These are phyloP conservation scores for Barnettozyma populi DNA, from an alignment of 805 yeast genomes.

Conservation along the genomic window DNA sequence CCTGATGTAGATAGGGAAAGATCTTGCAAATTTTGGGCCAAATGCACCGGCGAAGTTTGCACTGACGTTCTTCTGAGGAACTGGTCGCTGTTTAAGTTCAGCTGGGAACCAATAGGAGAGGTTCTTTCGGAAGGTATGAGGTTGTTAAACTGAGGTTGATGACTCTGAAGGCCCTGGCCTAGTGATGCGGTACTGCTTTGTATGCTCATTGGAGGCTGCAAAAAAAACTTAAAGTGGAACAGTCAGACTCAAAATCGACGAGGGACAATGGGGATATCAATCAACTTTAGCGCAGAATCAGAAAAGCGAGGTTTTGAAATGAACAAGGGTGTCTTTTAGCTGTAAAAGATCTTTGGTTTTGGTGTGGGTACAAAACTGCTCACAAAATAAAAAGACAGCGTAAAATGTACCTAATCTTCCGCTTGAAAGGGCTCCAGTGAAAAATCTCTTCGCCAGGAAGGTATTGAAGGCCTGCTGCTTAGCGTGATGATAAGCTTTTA, in stretches of 20 bases:
- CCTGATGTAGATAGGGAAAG: conserved; percentile 12
- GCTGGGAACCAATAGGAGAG: conserved; percentile 19
- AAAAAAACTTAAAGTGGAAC: no score
- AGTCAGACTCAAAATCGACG: no score
- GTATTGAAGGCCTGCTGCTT: not conserved
- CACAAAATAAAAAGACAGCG: not conserved
- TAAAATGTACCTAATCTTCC: not conserved
- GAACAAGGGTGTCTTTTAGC: not conserved
- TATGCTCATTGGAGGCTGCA: conserved; percentile 4
- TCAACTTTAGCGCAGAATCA: not conserved
- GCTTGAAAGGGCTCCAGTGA: not conserved
- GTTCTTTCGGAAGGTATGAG: conserved; percentile 16
- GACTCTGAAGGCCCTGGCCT: conserved; percentile 4
- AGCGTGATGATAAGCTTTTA: not conserved
- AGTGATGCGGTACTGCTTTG: conserved; percentile 4
- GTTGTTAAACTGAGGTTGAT: conserved; percentile 11
- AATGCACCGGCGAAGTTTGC: conserved; percentile 22
- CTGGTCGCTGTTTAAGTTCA: conserved; percentile 10
- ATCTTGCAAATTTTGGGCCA: conserved; percentile 16
- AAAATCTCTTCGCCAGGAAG: not conserved
- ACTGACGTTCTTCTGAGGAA: conserved; percentile 17
- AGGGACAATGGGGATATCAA: no score
- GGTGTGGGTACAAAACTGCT: not conserved
- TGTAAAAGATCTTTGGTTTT: not conserved
- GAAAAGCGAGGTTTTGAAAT: no score